Conservation (phyloP, 148 eudicot genomes). For the Vaccinium vitisidaea region DNA sequence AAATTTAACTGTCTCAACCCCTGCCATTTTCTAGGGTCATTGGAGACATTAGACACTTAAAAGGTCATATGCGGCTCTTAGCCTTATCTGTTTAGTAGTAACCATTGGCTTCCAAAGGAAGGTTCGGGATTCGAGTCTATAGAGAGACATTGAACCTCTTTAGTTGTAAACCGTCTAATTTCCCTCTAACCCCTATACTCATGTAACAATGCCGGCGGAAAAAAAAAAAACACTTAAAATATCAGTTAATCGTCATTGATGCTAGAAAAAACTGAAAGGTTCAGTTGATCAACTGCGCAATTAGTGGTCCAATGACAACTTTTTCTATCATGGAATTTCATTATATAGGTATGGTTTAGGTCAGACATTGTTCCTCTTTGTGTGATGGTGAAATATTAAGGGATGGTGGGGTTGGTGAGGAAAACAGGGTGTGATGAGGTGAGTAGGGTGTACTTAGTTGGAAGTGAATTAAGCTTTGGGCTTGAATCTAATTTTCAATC, state of each 20-base stretch:
- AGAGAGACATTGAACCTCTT: too few species aligned
- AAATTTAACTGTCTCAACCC: neutral
- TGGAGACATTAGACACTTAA: neutral
- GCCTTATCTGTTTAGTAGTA: too few species aligned
- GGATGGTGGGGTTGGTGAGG: slow-evolving; percentile 13
- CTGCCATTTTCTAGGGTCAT: neutral
- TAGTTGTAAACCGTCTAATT: too few species aligned
- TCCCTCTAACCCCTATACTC: too few species aligned
- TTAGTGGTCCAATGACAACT: slow-evolving; percentile 1
- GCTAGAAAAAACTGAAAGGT: neutral
- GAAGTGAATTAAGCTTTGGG: neutral
- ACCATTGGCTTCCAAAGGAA: too few species aligned
- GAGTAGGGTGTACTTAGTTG: neutral
- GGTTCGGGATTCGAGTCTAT: too few species aligned
- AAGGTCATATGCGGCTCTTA: neutral
- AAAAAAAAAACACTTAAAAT: neutral
- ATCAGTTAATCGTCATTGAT: neutral
- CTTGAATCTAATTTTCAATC: neutral
- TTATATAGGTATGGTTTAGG: neutral
- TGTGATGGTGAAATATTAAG: neutral
- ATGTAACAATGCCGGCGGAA: too few species aligned
- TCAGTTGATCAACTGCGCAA: neutral
- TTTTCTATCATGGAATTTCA: neutral
- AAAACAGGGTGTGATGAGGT: neutral
- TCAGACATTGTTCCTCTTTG: neutral